Percentiles rank a stretch among this genome's conserved stretches.
Conservation (phyloP, 2,329 filamentous ascomycete genomes). For the Myrmaecium sp. region DNA sequence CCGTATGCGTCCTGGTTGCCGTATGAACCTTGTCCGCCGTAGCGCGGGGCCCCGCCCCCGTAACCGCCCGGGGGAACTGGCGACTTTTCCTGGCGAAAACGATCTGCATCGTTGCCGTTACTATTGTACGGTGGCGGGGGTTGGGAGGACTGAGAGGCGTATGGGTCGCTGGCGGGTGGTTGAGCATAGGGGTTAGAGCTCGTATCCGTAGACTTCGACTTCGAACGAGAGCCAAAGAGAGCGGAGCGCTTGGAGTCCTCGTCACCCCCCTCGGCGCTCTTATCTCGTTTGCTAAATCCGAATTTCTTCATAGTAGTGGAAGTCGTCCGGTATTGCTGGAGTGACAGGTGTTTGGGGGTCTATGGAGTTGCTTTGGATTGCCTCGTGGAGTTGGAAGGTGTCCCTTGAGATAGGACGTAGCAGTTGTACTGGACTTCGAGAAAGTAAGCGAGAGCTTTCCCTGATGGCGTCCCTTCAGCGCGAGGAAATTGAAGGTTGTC, state of each 20-base stretch:
- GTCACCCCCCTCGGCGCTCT: conserved; percentile 33
- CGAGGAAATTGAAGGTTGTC: no score
- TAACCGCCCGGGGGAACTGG: conserved; percentile 27
- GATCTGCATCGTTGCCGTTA: conserved; percentile 11
- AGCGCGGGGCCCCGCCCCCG: conserved; percentile 10
- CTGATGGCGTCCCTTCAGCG: no score
- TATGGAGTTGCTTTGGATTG: conserved; percentile 3
- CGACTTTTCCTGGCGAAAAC: conserved; percentile 24
- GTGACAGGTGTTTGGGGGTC: not conserved
- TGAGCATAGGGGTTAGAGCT: conserved; percentile 38
- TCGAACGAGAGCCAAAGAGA: conserved; percentile 42
- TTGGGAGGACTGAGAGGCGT: conserved; percentile 27
- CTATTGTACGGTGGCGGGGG: conserved; percentile 22
- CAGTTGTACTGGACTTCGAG: no score
- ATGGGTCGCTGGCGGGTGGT: conserved; percentile 32
- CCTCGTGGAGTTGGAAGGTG: no score
- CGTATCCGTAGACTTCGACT: conserved; percentile 31
- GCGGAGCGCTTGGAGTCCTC: conserved; percentile 38
- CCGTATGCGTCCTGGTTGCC: conserved; percentile 22
- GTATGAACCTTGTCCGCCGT: conserved; percentile 5
- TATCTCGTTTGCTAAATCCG: conserved; percentile 33
- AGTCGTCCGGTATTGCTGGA: conserved; percentile 2
- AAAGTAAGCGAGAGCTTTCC: no score
- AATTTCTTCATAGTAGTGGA: conserved; percentile 22
- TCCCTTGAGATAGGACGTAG: no score